These are phyloP conservation scores for Mollisia scopiformis DNA, from an alignment of 2,329 filamentous ascomycete species.

Conservation along the genomic window DNA sequence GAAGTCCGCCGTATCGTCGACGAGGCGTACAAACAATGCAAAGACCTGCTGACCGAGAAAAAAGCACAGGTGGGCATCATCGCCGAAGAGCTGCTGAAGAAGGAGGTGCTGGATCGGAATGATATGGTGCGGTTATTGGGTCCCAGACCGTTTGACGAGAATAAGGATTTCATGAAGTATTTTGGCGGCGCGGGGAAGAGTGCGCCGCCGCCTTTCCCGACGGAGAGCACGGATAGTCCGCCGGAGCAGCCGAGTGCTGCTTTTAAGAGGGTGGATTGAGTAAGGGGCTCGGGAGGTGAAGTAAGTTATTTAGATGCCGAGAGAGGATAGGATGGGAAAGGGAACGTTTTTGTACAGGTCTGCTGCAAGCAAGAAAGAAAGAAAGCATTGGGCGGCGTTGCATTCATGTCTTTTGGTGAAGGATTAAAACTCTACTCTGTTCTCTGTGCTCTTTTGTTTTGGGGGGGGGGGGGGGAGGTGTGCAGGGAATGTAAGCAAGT, in stretches of 20 bases:
- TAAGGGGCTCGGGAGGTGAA: background rate
- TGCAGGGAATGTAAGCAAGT: background rate
- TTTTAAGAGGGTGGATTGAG: background rate
- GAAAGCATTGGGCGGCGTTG: background rate
- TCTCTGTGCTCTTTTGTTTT: background rate
- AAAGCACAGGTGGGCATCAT: slow-evolving; percentile 87
- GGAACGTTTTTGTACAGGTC: slow-evolving; percentile 10
- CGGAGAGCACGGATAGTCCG: slow-evolving; percentile 38
- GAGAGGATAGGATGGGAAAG: background rate
- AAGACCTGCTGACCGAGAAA: slow-evolving; percentile 79
- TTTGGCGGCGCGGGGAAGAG: slow-evolving; percentile 66
- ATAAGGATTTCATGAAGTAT: slow-evolving; percentile 90
- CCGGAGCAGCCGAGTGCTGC: slow-evolving; percentile 21
- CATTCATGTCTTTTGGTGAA: too few species aligned
- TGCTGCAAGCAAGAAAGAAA: slow-evolving; percentile 1
- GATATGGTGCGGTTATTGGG: slow-evolving; percentile 91
- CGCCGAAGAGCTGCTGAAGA: slow-evolving; percentile 88
- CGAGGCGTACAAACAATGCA: slow-evolving; percentile 90
- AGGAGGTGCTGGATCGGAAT: slow-evolving; percentile 89
- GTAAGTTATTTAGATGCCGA: background rate
- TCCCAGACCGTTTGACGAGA: slow-evolving; percentile 79
- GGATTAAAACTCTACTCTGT: slow-evolving; percentile 1
- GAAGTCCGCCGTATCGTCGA: slow-evolving; percentile 93
- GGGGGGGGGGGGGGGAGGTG: background rate
- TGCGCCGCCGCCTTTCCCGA: slow-evolving; percentile 59